phyloP scores from a whole-genome alignment of 441 rosid species.

The Pelargonium fulgidum region DNA sequence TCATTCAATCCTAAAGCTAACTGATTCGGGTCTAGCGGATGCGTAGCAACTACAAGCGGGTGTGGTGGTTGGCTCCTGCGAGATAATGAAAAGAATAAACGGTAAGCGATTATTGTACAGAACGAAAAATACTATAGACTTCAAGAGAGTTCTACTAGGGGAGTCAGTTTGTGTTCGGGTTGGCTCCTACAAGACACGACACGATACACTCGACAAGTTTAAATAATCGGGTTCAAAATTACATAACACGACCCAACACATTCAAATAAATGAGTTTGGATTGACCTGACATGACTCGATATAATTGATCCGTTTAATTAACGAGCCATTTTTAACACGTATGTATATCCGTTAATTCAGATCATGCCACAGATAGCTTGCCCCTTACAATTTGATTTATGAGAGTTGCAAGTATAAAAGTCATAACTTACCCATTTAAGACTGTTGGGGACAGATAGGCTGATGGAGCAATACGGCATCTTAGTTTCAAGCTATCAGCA shows the following conservation, averaged over 20 bases:
- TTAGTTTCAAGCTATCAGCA: conserved; percentile 55
- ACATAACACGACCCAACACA: too few species aligned
- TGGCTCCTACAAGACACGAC: too few species aligned
- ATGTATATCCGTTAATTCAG: too few species aligned
- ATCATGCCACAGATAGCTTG: background rate
- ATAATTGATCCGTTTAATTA: background rate
- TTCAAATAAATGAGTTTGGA: too few species aligned
- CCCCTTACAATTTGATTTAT: background rate
- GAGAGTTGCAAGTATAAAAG: background rate
- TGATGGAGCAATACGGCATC: conserved; percentile 75
- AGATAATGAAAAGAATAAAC: background rate
- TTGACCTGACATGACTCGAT: too few species aligned
- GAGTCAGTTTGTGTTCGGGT: too few species aligned
- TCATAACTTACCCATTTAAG: conserved; percentile 46
- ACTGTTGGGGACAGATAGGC: conserved; percentile 48
- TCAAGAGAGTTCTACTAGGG: too few species aligned
- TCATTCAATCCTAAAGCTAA: conserved; percentile 67
- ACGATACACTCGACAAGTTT: too few species aligned
- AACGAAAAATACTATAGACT: too few species aligned
- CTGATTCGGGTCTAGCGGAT: conserved; percentile 72
- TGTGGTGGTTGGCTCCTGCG: conserved; percentile 54
- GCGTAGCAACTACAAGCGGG: conserved; percentile 75
- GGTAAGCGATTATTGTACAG: too few species aligned
- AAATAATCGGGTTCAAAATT: too few species aligned
- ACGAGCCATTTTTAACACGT: too few species aligned